Evolutionary conservation across 1,284 basidiomycete species (phyloP).

Genomic region (Ganoderma leucocontextum): DNA sequence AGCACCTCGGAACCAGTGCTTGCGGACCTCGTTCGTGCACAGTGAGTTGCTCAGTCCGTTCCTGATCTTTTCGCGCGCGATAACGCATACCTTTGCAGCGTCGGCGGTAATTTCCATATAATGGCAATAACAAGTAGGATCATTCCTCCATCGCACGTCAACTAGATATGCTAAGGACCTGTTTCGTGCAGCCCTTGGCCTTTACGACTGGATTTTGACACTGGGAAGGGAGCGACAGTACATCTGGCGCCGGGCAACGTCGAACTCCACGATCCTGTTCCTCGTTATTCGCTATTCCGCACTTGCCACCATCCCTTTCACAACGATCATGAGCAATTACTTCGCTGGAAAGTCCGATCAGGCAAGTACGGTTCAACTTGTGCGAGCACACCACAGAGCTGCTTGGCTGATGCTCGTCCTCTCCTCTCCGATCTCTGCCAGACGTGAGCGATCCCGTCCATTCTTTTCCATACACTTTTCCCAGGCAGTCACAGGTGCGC

Average conservation of each 20-base stretch:
- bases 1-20: background rate
- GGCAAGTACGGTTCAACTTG: background rate
- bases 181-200: background rate
- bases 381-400: background rate
- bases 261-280: background rate
- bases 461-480: background rate
- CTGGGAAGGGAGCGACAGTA: slow-evolving; percentile 2
- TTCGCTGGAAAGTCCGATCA: background rate
- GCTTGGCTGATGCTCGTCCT: background rate
- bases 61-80: background rate
- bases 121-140: background rate
- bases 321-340: background rate
- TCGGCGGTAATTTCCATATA: background rate
- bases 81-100: background rate
- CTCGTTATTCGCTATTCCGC: background rate
- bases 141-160: background rate
- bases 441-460: background rate
- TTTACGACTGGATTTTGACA: background rate
- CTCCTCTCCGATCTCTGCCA: background rate
- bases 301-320: background rate
- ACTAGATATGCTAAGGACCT: background rate
- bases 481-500: background rate
- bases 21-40: background rate
- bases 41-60: background rate
- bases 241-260: background rate